Percentiles rank a stretch among this genome's conserved stretches.
Conservation (phyloP, 106 monocot genomes). For the Dendrobium officinale region DNA sequence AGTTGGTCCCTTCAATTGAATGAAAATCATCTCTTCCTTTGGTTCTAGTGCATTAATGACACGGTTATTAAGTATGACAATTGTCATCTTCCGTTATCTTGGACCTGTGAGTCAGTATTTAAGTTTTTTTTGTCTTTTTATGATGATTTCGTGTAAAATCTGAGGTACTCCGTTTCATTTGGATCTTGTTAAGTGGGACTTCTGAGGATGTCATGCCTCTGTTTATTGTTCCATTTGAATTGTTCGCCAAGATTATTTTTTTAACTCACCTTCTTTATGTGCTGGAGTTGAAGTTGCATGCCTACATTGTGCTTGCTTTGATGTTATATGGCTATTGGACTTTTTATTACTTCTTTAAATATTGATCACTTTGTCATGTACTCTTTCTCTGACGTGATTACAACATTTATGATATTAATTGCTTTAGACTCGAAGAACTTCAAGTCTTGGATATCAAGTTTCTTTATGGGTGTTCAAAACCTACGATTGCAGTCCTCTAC, state of each 20-base stretch:
- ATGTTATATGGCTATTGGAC: neutral
- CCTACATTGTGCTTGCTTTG: neutral
- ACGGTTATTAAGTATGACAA: neutral
- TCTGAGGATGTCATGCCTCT: neutral
- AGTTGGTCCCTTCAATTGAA: neutral
- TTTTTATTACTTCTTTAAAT: neutral
- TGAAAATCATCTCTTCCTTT: neutral
- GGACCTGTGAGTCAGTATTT: neutral
- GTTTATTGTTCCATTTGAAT: neutral
- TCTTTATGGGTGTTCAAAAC: conserved; percentile 88
- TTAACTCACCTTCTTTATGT: neutral
- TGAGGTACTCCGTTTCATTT: neutral
- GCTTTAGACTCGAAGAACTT: conserved; percentile 90
- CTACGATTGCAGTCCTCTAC: conserved; percentile 95
- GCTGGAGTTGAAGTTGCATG: neutral
- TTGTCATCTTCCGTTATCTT: neutral
- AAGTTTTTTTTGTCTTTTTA: neutral
- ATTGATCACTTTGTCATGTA: neutral
- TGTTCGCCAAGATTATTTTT: neutral
- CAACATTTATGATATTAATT: conserved; percentile 1
- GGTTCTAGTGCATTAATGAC: neutral
- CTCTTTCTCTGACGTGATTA: neutral
- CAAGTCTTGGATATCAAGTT: conserved; percentile 99
- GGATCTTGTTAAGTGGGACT: neutral
- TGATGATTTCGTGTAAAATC: neutral